Conservation (phyloP, 225 moss, liverwort and hornwort genomes). For the Takakia lepidozioides region DNA sequence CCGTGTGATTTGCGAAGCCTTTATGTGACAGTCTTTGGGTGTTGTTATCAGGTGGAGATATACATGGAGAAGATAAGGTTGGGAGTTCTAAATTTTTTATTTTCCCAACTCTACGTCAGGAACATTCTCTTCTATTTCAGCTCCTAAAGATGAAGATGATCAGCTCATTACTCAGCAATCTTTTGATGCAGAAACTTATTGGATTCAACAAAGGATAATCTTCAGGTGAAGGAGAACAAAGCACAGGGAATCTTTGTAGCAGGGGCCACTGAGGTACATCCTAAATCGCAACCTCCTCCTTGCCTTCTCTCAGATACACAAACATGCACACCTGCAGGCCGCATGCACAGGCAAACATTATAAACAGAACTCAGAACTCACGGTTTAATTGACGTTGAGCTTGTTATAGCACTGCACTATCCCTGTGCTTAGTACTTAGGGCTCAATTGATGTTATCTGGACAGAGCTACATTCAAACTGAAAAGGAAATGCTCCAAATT, state of each 20-base stretch:
- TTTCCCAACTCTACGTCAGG: too few relatives aligned
- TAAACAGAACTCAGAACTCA: not conserved
- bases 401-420: not conserved
- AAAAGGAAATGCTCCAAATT: conserved; percentile 49
- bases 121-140: too few relatives aligned
- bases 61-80: conserved; percentile 62
- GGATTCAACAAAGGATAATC: conserved; percentile 42
- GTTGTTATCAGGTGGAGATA: conserved; percentile 47
- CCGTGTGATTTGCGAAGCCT: too few relatives aligned
- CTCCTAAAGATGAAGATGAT: not conserved
- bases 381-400: not conserved
- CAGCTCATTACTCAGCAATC: not conserved
- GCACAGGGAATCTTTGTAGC: conserved; percentile 41
- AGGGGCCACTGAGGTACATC: conserved; percentile 47
- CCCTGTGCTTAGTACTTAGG: too few relatives aligned
- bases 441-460: too few relatives aligned
- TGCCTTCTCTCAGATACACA: not conserved
- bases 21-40: too few relatives aligned
- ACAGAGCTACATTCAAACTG: conserved; percentile 45
- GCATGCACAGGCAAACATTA: too few relatives aligned
- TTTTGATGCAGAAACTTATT: conserved; percentile 39
- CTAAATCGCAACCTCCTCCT: not conserved
- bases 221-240: conserved; percentile 55
- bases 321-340: too few relatives aligned
- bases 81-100: not conserved